Base-by-base conservation (phyloP, 495 filamentous ascomycete species). In the Cudoniella acicularis region DNA sequence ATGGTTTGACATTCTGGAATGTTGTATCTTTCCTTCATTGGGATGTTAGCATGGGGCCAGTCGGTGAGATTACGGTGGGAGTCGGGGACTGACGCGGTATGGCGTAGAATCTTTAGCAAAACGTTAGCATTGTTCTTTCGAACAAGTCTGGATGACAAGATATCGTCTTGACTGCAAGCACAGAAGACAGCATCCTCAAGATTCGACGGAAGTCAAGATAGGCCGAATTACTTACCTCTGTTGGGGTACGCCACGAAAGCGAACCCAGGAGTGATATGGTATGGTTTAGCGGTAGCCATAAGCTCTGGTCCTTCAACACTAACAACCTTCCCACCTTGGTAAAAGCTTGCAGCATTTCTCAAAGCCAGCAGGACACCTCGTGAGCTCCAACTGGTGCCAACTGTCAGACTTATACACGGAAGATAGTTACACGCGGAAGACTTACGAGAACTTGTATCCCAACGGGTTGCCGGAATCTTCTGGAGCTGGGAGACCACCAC, bases 381-480 rank as follows among this genome's bases (percentile, higher is more conserved):
- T 36, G 30, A 36, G 30, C 30, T 36, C 30, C 30, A 36, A 36
- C 30, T 36, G 30, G 30, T 36, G 30, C 30, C 13, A 36, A 36
- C 13, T 36, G 30, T 36, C 30, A 36, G 30, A 36, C 30, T 36
- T 36, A 4, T 6, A 36, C 30, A 36, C 30, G 13, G 13, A 36
- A 36, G 30, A 36, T 36, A 36, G 30, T 13, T 36, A 36, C 30
- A 46, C 43, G 13, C 8, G 63, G 85, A 83, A 36, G 82, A 87
- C 87, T 89, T 36, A 93, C 16, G 86, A 89, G 82, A 96, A 97
- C 76, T 97, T 96, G 81, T 96, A 98, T 41, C 94, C 93, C 21
- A 96, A 79, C 24, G 94, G 93, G 77, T 97, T 97, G 71, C 86
- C 87, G 10, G 89, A 91, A 73, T 79, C 78, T 72, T 96, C 92